Evolutionary conservation across 2,329 filamentous ascomycete species (phyloP), one percentile per base, ranked within the genome.

Genomic region (Ophiocordyceps australis): DNA sequence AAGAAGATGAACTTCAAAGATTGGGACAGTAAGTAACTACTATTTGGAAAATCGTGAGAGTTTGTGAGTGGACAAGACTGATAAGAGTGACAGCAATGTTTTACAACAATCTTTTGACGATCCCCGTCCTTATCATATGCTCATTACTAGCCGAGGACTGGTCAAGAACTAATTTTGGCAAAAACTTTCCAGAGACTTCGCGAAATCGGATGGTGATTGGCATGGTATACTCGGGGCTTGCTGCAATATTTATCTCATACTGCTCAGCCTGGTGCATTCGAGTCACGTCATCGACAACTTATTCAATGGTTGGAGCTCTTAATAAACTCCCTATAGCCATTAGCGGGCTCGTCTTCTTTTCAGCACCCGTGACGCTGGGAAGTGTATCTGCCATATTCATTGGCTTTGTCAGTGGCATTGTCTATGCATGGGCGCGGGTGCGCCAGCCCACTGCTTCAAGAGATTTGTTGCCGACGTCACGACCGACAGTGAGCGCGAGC

Each of bases 1-100:
- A 95, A 95, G 74, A 72, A 91, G 57, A 94, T 92, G 62, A 94
- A 93, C 64, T 95, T 98, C 60, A 94, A 93, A 65, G 89, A 95
- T 51, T 95, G 91, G 62, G 89, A 98, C 53, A 93, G 86, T 94
- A 66, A 57, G 86, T 73, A n/a, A n/a, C n/a, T n/a, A n/a, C n/a
- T n/a, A n/a, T n/a, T n/a, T n/a, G n/a, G n/a, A n/a, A n/a, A n/a
- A n/a, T n/a, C n/a, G n/a, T n/a, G n/a, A n/a, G n/a, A n/a, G n/a
- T n/a, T n/a, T n/a, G n/a, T n/a, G n/a, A n/a, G n/a, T n/a, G n/a
- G n/a, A n/a, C n/a, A n/a, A n/a, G n/a, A n/a, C n/a, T n/a, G n/a
- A n/a, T n/a, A n/a, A n/a, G n/a, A n/a, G n/a, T 19, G 20, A 24
- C 36, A 95, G 86, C 85, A 45, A 98, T 95, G 89, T 95, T 86